Conservation (phyloP, 352 stramenopile genomes). For the Hyaloperonospora brassicae region DNA sequence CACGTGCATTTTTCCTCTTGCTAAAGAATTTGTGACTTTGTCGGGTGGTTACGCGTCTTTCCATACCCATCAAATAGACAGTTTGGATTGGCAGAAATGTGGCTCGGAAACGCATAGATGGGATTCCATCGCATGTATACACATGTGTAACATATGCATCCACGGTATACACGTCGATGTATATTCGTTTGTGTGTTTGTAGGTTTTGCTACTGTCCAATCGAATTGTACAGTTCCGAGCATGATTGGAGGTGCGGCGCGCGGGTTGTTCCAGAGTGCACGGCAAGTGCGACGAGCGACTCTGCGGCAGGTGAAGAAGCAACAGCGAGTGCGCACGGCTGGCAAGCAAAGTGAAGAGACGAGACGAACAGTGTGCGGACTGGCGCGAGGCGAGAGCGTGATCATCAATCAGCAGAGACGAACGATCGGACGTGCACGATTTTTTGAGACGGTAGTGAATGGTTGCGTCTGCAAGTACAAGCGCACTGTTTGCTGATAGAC, state of each 20-base stretch:
- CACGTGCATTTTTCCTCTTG: conserved; percentile 12
- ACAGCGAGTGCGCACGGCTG: background rate
- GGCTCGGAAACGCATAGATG: no score
- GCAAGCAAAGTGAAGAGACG: conserved; percentile 4
- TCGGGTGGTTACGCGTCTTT: no score
- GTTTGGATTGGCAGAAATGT: no score
- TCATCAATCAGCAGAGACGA: conserved; percentile 38
- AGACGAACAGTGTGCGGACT: conserved; percentile 18
- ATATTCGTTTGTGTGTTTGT: background rate
- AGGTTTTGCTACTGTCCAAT: no score
- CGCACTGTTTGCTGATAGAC: background rate
- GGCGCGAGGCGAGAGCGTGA: conserved; percentile 36
- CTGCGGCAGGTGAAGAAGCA: conserved; percentile 12
- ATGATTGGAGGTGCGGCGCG: conserved; percentile 50
- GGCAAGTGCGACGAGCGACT: conserved; percentile 41
- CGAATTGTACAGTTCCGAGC: no score
- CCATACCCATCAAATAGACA: no score
- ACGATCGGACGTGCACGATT: conserved; percentile 39
- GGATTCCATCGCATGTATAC: no score
- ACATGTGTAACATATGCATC: no score
- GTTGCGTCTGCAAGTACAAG: background rate
- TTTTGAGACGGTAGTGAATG: conserved; percentile 24
- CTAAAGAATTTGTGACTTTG: background rate
- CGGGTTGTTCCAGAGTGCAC: conserved; percentile 43
- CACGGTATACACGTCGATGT: no score